Percentiles rank a stretch among this genome's conserved stretches.
Conservation (phyloP, 805 yeast genomes). For the Millerozyma miso region DNA sequence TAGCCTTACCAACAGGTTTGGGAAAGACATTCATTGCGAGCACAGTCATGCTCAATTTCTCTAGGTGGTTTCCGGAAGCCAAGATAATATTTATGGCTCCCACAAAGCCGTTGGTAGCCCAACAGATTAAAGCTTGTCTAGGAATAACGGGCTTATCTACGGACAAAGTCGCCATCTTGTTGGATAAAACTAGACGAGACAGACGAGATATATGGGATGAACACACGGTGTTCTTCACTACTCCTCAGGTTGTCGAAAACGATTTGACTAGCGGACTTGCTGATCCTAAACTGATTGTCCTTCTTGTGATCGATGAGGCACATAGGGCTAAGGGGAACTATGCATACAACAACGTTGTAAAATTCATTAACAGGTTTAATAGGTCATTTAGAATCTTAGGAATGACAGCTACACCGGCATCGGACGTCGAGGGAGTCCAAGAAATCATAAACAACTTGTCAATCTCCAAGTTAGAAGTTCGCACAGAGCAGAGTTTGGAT, state of each 20-base stretch:
- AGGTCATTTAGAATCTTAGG: conserved; percentile 71
- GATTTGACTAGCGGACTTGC: conserved; percentile 73
- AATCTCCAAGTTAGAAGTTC: conserved; percentile 74
- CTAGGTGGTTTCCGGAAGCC: conserved; percentile 74
- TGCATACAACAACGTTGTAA: conserved; percentile 81
- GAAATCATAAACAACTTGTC: conserved; percentile 68
- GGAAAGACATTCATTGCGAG: conserved; percentile 97
- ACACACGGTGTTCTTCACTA: conserved; percentile 82
- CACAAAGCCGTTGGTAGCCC: conserved; percentile 92
- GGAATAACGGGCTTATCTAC: conserved; percentile 81
- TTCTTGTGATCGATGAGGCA: conserved; percentile 91
- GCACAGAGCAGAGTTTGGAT: conserved; percentile 83
- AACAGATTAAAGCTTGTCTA: conserved; percentile 90
- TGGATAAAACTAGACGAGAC: conserved; percentile 54
- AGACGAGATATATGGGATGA: conserved; percentile 75
- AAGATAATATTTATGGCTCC: conserved; percentile 96
- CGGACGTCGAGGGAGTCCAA: conserved; percentile 84
- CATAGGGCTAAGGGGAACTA: conserved; percentile 90
- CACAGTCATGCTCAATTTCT: conserved; percentile 85
- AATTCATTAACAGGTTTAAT: conserved; percentile 52
- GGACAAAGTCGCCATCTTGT: conserved; percentile 70
- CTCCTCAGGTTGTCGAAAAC: conserved; percentile 95
- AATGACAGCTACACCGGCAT: conserved; percentile 93
- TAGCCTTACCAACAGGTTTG: conserved; percentile 94
- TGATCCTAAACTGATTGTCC: conserved; percentile 69